Base-by-base conservation (phyloP, 2,329 filamentous ascomycete species). In the Knufia petricola region DNA sequence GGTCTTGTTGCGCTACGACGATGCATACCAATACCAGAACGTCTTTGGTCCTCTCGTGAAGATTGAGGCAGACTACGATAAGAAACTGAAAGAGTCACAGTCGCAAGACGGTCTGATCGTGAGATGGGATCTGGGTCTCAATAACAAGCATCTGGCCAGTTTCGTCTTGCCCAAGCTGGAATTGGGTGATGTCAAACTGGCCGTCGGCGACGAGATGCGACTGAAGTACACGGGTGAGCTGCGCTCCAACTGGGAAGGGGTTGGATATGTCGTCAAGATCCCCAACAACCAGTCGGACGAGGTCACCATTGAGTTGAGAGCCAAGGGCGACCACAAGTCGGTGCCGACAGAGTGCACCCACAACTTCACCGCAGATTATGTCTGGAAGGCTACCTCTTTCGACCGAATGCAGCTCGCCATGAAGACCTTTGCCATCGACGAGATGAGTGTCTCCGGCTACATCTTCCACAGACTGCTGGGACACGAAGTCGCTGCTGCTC, bases 371-470 rank as follows among this genome's bases (percentile, higher is more conserved):
- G 92, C 90, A 56, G 92, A 98, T 65, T 98, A 98, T 62, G 92
- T 98, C 49, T 98, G 92, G 92, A 98, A 98, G 66, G 92, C 94
- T 12, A 98, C 94, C 0, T 96, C 90, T 0, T 98, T 98, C 64
- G 92, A 98, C 63, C 89, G 92, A 55, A 98, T 98, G 92, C 92
- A 98, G 66, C 81, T 89, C 57, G 94, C 92, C 48, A 96, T 98
- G 90, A 96, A 95, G 75, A 96, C 87, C 0, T 98, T 98, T 64
- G 92, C 92, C 4, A 82, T 96, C 38, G 90, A 98, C 59, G 92
- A 98, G 67, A 86, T 94, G 84, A 95, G 89, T 62, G 90, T 98
- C 37, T 96, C 92, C 19, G 92, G 92, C 31, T 98, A 95, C 69
- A 95, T 98, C 56, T 98, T 96, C 72, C 92, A 98, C 66, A 92